These are phyloP conservation scores for Erythrobasidium hasegawianum DNA, from an alignment of 1,284 basidiomycete genomes.

Conservation along the genomic window DNA sequence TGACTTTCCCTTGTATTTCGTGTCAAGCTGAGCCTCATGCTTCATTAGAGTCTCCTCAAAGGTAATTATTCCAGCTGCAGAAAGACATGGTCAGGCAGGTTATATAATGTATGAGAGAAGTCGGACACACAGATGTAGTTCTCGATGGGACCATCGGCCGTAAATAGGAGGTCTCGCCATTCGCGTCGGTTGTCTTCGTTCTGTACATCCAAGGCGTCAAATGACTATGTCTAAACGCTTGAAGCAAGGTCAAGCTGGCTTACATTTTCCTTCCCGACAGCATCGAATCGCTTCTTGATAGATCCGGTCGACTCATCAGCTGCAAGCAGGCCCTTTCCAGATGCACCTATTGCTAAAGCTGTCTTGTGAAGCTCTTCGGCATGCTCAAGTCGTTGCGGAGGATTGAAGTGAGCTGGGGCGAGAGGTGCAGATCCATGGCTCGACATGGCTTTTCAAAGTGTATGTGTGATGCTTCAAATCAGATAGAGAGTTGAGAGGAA, in stretches of 20 bases:
- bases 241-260: too few relatives aligned
- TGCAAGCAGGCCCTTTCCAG: conserved; percentile 57
- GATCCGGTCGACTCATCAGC: conserved; percentile 57
- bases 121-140: conserved; percentile 53
- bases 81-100: neutral
- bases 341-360: conserved; percentile 23
- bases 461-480: neutral
- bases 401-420: conserved; percentile 12
- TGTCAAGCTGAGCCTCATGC: conserved; percentile 47
- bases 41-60: conserved; percentile 55
- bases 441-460: conserved; percentile 3
- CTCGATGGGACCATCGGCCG: conserved; percentile 52
- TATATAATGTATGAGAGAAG: conserved; percentile 42
- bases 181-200: conserved; percentile 51
- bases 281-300: conserved; percentile 53
- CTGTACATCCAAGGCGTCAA: too few relatives aligned
- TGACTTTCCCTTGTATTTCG: conserved; percentile 24
- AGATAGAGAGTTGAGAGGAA: neutral
- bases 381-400: conserved; percentile 24
- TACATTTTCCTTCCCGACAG: conserved; percentile 47
- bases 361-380: conserved; percentile 31
- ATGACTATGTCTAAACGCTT: too few relatives aligned
- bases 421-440: conserved; percentile 22
- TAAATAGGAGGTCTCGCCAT: conserved; percentile 53
- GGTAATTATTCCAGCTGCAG: conserved; percentile 53